Evolutionary conservation across 1,284 basidiomycete species (phyloP).

Genomic region (Lignosus rhinocerotis): DNA sequence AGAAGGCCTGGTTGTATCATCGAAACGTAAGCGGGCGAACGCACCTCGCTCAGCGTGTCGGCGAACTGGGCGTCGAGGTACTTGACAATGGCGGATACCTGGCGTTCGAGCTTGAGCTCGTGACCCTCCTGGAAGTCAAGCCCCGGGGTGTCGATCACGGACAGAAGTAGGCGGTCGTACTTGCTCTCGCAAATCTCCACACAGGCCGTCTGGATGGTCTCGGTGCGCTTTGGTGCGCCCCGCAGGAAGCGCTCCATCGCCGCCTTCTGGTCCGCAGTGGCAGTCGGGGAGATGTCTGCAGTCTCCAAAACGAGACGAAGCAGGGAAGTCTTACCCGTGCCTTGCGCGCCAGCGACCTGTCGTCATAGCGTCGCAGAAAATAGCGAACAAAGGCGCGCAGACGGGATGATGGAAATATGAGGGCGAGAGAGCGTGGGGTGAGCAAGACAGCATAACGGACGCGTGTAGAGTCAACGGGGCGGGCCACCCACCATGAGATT

Average conservation of each 20-base stretch:
- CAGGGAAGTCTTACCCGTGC: slow-evolving; percentile 78
- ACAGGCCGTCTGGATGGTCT: slow-evolving; percentile 60
- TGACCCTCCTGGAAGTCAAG: slow-evolving; percentile 70
- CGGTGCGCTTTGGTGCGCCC: slow-evolving; percentile 57
- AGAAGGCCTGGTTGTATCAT: neutral
- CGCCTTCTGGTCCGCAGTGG: slow-evolving; percentile 66
- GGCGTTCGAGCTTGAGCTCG: slow-evolving; percentile 74
- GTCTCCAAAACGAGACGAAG: slow-evolving; percentile 71
- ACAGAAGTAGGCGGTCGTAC: slow-evolving; percentile 72
- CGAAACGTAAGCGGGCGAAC: slow-evolving; percentile 24
- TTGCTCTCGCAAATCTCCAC: slow-evolving; percentile 79
- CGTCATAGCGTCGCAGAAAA: neutral
- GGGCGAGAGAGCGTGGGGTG: neutral
- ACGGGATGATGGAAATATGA: neutral
- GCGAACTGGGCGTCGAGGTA: slow-evolving; percentile 78
- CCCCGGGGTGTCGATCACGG: slow-evolving; percentile 81
- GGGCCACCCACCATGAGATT: slow-evolving; percentile 70
- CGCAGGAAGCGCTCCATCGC: slow-evolving; percentile 62
- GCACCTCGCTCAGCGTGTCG: slow-evolving; percentile 80
- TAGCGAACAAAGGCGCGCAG: neutral
- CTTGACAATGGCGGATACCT: slow-evolving; percentile 68
- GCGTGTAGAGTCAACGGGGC: neutral
- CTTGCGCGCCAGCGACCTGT: slow-evolving; percentile 76
- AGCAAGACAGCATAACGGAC: neutral
- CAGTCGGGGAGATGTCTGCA: slow-evolving; percentile 71